Percentiles rank a stretch among this genome's conserved stretches.
These are phyloP conservation scores for Kalmusia sp. DNA, from an alignment of 2,329 filamentous ascomycete genomes.

Conservation along the genomic window DNA sequence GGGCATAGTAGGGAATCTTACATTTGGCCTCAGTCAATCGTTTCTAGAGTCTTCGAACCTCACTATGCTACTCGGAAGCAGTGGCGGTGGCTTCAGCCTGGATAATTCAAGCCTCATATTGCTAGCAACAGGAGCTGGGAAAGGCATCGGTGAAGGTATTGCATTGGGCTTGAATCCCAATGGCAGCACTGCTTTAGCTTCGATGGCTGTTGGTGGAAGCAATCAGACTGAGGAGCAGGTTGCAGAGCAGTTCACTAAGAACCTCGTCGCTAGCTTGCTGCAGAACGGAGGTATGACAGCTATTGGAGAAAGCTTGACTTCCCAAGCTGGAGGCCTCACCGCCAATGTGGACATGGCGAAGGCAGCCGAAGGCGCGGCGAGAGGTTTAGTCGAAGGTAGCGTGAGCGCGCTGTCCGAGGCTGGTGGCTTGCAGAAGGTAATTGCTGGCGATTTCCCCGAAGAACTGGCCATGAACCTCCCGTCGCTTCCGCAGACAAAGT, in stretches of 20 bases:
- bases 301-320: slow-evolving; percentile 8
- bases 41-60: slow-evolving; percentile 30
- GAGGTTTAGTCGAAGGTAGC: slow-evolving; percentile 34
- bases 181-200: slow-evolving; percentile 5
- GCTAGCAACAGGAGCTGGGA: slow-evolving; percentile 35
- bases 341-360: slow-evolving; percentile 22
- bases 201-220: slow-evolving; percentile 10
- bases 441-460: slow-evolving; percentile 30
- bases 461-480: slow-evolving; percentile 29
- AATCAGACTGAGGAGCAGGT: slow-evolving; percentile 15
- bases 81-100: slow-evolving; percentile 17
- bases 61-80: slow-evolving; percentile 10
- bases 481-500: slow-evolving; percentile 19
- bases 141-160: slow-evolving; percentile 34
- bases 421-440: slow-evolving; percentile 35
- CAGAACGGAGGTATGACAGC: slow-evolving; percentile 27
- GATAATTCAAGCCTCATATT: slow-evolving; percentile 21
- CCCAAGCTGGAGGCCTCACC: slow-evolving; percentile 14
- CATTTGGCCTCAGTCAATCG: slow-evolving; percentile 33
- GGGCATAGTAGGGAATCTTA: slow-evolving; percentile 26
- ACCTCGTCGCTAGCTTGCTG: slow-evolving; percentile 29
- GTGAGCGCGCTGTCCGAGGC: slow-evolving; percentile 31
- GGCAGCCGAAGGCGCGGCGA: slow-evolving; percentile 34
- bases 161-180: slow-evolving; percentile 28
- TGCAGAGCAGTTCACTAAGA: slow-evolving; percentile 30